Evolutionary conservation across 768 basidiomycete species (phyloP).

Genomic region (Baorangia bicolor): DNA sequence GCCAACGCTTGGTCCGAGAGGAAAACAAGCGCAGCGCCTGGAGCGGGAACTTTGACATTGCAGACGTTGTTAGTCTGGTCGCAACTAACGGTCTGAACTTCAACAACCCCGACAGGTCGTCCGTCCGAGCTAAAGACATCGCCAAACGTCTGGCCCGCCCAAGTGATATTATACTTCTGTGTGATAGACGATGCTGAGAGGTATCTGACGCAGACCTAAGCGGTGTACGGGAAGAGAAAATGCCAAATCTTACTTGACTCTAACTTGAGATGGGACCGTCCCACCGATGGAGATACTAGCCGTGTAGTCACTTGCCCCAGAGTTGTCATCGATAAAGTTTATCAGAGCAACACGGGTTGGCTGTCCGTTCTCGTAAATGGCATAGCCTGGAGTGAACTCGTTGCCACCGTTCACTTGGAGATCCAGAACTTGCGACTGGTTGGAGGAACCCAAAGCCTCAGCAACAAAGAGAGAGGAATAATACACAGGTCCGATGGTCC

Average conservation of each 20-base stretch:
- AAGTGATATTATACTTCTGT: slow-evolving; percentile 65
- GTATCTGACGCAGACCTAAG: slow-evolving; percentile 41
- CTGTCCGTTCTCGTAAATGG: slow-evolving; percentile 68
- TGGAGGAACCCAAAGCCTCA: slow-evolving; percentile 67
- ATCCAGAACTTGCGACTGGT: slow-evolving; percentile 66
- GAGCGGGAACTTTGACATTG: slow-evolving; percentile 61
- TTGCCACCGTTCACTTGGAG: slow-evolving; percentile 50
- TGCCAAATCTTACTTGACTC: slow-evolving; percentile 46
- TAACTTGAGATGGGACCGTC: slow-evolving; percentile 46
- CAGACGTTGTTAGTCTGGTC: slow-evolving; percentile 53
- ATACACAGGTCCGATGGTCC: slow-evolving; percentile 74
- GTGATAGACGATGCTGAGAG: slow-evolving; percentile 54
- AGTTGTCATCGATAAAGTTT: slow-evolving; percentile 67
- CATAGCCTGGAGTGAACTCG: slow-evolving; percentile 56
- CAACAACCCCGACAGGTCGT: slow-evolving; percentile 52
- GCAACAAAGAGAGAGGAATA: slow-evolving; percentile 71
- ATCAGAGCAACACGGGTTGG: slow-evolving; percentile 65
- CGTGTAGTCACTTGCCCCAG: slow-evolving; percentile 53
- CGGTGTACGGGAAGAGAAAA: neutral
- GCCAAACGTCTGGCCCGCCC: slow-evolving; percentile 77
- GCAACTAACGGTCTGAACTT: slow-evolving; percentile 61
- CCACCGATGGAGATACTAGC: slow-evolving; percentile 50
- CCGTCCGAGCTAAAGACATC: slow-evolving; percentile 66
- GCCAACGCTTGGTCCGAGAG: no score
- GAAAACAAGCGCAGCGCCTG: slow-evolving; percentile 76